Conservation (phyloP, 305 asterid genomes). For the Solanum aculeatissimum region DNA sequence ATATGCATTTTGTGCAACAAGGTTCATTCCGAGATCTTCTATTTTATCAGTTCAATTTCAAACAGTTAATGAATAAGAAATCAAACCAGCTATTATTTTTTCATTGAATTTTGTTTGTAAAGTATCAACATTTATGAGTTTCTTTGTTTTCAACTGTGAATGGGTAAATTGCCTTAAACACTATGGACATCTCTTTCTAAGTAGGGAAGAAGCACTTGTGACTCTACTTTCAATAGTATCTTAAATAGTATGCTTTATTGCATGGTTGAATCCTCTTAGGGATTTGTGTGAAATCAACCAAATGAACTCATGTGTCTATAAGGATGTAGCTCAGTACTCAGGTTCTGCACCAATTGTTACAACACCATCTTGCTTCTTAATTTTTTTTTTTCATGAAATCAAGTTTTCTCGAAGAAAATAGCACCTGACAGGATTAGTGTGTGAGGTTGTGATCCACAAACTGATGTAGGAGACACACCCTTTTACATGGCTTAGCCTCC, state of each 20-base stretch:
- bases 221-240: background rate
- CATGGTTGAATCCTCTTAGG: background rate
- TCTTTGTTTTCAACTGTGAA: background rate
- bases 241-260: background rate
- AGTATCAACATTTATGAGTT: background rate
- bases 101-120: background rate
- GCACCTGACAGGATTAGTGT: background rate
- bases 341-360: background rate
- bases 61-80: background rate
- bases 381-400: background rate
- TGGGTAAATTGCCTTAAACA: background rate
- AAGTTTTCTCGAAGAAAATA: background rate
- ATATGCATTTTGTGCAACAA: slow-evolving; percentile 34
- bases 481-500: background rate
- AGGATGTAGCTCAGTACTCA: background rate
- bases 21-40: slow-evolving; percentile 31
- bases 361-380: background rate
- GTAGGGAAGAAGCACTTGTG: background rate
- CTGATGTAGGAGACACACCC: background rate
- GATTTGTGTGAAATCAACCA: background rate
- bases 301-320: background rate
- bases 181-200: background rate
- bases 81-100: background rate
- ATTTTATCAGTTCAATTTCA: background rate
- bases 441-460: background rate